These are phyloP conservation scores for Ascochyta lentis DNA, from an alignment of 2,329 filamentous ascomycete species.

Conservation along the genomic window DNA sequence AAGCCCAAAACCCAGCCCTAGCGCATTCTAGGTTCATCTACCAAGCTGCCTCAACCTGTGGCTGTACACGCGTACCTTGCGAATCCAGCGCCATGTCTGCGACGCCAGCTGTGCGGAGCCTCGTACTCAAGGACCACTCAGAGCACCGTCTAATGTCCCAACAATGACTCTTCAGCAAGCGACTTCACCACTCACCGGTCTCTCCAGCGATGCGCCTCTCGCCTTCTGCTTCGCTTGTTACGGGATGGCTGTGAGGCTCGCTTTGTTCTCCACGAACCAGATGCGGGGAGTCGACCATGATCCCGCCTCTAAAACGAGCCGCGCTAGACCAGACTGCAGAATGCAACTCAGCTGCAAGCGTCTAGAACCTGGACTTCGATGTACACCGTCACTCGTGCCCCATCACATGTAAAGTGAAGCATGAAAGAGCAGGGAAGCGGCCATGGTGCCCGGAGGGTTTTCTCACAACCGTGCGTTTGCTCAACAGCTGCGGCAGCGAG, in stretches of 20 bases:
- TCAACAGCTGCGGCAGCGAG: background rate
- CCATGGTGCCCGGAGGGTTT: background rate
- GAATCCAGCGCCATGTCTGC: slow-evolving; percentile 10
- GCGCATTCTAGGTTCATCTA: background rate
- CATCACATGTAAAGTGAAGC: background rate
- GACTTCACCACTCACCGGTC: slow-evolving; percentile 5
- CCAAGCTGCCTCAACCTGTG: slow-evolving; percentile 1
- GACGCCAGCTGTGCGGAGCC: slow-evolving; percentile 16
- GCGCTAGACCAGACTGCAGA: slow-evolving; percentile 6
- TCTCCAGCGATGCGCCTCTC: background rate
- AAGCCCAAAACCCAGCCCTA: background rate
- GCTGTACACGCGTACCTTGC: slow-evolving; percentile 11
- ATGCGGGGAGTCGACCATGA: slow-evolving; percentile 4
- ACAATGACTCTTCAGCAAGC: slow-evolving; percentile 12
- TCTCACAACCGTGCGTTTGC: background rate
- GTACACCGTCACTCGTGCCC: background rate
- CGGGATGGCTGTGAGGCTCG: background rate
- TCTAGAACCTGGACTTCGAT: slow-evolving; percentile 7
- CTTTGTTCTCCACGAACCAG: slow-evolving; percentile 13
- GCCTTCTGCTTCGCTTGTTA: slow-evolving; percentile 6
- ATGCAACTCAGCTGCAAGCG: slow-evolving; percentile 15
- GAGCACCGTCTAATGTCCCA: slow-evolving; percentile 1
- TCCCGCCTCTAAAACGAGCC: slow-evolving; percentile 3
- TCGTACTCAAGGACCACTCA: slow-evolving; percentile 7
- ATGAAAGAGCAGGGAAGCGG: background rate